Base-by-base conservation (phyloP, 1,139 yeast species). In the Scheffersomyces quercinus region DNA sequence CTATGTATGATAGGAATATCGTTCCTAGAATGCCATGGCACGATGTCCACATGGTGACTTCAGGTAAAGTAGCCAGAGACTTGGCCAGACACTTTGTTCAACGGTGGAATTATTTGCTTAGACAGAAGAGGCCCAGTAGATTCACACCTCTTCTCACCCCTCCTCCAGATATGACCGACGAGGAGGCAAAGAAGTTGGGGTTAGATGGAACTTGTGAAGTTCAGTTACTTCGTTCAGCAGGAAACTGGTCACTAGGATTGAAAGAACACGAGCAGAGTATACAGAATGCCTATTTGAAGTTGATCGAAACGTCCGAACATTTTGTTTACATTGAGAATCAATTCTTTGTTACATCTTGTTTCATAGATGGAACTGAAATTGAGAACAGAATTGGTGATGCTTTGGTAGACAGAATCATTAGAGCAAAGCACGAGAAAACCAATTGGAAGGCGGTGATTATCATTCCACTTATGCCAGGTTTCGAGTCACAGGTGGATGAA, bases 11-110 rank as follows among this genome's bases (percentile, higher is more conserved):
- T 63, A 79, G 99, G 50, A 72, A 79, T 29, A 66, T 66, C 16
- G 78, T 81, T 12, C 98, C 99, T 3, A 79, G 99, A 56, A 95
- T 95, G 99, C 99, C 99, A 5, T 95, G 99, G 99, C 99, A 95
- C 64, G 99, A 95, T 73, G 88, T 95, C 37, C 98, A 93, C 58
- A 93, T 91, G 96, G 82, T 90, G 68, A 83, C 95, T 3, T 81
- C 91, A 8, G 99, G 99, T n/a, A 95, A 91, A 57, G 83, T 91
- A 5, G 99, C 98, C 0, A 76, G 98, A 47, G 99, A 95, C 64
- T 69, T 93, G 46, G 80, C 95, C 0, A 80, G 99, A 44, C 99
- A 93, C 64, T 95, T 95, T 65, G 95, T 91, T 11, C 99, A 95
- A 67, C 80, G 99, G 55, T 95, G 99, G 99, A 95, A 95, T 62